A percentile compares a stretch with the other conserved stretches of the same genome.
Conservation (phyloP, 306 rosid genomes). For the Oxytropis ochrocephala region DNA sequence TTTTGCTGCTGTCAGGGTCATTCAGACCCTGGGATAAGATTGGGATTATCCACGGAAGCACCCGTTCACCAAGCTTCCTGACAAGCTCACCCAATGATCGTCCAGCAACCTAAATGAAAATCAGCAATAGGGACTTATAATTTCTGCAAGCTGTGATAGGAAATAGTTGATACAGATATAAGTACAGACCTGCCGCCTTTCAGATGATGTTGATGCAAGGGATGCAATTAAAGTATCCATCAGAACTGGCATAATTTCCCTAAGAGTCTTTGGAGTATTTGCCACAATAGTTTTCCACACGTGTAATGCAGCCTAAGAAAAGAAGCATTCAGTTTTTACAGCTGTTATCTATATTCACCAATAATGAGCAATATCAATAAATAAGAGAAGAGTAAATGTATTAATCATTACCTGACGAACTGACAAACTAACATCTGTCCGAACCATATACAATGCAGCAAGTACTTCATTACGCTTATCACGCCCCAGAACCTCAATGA, state of each 20-base stretch:
- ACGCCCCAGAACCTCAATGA: conserved; percentile 85
- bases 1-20: conserved; percentile 67
- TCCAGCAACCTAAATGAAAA: conserved; percentile 74
- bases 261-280: conserved; percentile 90
- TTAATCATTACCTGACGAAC: conserved; percentile 80
- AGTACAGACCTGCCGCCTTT: conserved; percentile 82
- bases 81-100: conserved; percentile 98
- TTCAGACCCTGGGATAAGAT: conserved; percentile 79
- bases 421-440: conserved; percentile 91
- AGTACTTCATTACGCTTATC: conserved; percentile 91
- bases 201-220: conserved; percentile 91
- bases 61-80: conserved; percentile 96
- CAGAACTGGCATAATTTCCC: conserved; percentile 92
- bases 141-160: background rate
- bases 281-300: conserved; percentile 99
- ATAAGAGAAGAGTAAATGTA: background rate
- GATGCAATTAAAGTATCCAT: conserved; percentile 92
- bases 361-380: background rate
- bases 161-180: conserved; percentile 2
- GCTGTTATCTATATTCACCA: background rate
- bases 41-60: conserved; percentile 90
- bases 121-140: conserved; percentile 1
- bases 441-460: conserved; percentile 94
- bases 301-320: conserved; percentile 85
- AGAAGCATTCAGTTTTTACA: background rate